phyloP scores from a whole-genome alignment of 2,329 filamentous ascomycete species.

The Pseudocercospora eumusae region DNA sequence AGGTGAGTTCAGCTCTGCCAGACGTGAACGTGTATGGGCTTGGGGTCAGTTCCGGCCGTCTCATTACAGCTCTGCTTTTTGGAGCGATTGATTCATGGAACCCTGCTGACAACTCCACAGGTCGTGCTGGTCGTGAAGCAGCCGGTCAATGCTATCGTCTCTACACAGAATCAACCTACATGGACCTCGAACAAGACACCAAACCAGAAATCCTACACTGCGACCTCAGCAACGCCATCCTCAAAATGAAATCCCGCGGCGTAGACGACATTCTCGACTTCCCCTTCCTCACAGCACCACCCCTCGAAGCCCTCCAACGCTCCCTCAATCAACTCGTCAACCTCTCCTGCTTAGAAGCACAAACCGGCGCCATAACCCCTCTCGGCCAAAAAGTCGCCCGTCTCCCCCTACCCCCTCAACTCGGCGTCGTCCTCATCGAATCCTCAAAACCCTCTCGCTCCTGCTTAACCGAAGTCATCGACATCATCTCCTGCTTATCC shows the following conservation, averaged over 20 bases:
- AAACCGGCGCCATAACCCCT: constrained; percentile 71
- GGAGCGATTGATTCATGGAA: too few species aligned
- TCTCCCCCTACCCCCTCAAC: constrained; percentile 77
- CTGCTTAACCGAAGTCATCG: constrained; percentile 79
- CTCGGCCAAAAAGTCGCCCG: constrained; percentile 75
- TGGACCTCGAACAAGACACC: constrained; percentile 69
- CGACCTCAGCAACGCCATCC: constrained; percentile 79
- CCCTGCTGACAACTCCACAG: too few species aligned
- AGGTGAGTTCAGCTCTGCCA: constrained; percentile 40
- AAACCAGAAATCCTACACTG: constrained; percentile 87
- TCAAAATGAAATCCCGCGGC: constrained; percentile 92
- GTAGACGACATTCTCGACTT: constrained; percentile 80
- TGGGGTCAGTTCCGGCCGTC: too few species aligned
- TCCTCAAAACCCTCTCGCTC: constrained; percentile 69
- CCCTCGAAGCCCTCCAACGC: constrained; percentile 74
- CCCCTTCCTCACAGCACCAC: constrained; percentile 80
- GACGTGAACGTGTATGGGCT: too few species aligned
- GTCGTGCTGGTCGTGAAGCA: constrained; percentile 89
- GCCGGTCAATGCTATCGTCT: constrained; percentile 86
- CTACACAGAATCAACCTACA: constrained; percentile 79
- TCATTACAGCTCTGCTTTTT: too few species aligned
- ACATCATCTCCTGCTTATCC: constrained; percentile 71
- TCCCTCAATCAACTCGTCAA: constrained; percentile 78
- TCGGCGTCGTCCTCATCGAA: constrained; percentile 80
- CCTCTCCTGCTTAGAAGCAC: constrained; percentile 69